Evolutionary conservation across 345 rosid genomes (phyloP).

Genomic region (Mercurialis annua): DNA sequence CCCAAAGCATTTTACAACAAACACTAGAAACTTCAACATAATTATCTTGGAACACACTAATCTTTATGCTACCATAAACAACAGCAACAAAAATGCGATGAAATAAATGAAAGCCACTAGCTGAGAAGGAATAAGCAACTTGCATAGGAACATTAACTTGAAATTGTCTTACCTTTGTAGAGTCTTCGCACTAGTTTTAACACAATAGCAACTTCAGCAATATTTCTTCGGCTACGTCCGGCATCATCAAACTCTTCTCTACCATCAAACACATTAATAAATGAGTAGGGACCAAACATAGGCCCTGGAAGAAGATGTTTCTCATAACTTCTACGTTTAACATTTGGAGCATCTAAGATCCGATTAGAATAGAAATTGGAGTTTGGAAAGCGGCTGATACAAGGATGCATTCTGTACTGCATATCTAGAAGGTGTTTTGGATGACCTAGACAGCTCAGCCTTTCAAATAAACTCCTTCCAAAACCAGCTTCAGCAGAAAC

Average conservation of each 20-base stretch:
- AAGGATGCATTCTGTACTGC: constrained; percentile 84
- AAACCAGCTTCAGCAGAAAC: constrained; percentile 35
- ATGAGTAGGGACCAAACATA: constrained; percentile 48
- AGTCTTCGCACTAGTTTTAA: constrained; percentile 30
- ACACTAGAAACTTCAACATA: too few species aligned
- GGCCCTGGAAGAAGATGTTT: constrained; percentile 34
- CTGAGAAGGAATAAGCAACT: too few species aligned
- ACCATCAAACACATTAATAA: constrained; percentile 42
- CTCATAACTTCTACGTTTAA: constrained; percentile 15
- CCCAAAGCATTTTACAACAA: too few species aligned
- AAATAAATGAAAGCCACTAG: too few species aligned
- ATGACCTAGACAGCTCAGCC: constrained; percentile 45
- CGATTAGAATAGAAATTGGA: constrained; percentile 38
- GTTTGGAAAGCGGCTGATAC: constrained; percentile 60
- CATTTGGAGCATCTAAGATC: constrained; percentile 44
- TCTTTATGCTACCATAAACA: too few species aligned
- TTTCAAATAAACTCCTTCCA: constrained; percentile 69
- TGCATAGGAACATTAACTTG: too few species aligned
- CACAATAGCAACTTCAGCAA: constrained; percentile 47
- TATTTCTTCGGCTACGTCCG: constrained; percentile 35
- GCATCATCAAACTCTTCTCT: constrained; percentile 31
- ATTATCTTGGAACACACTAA: too few species aligned
- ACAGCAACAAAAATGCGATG: not conserved
- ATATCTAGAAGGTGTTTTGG: constrained; percentile 45
- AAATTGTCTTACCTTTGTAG: constrained; percentile 32